These are phyloP conservation scores for Grosmannia serpens DNA, from an alignment of 2,329 filamentous ascomycete species.

Conservation along the genomic window DNA sequence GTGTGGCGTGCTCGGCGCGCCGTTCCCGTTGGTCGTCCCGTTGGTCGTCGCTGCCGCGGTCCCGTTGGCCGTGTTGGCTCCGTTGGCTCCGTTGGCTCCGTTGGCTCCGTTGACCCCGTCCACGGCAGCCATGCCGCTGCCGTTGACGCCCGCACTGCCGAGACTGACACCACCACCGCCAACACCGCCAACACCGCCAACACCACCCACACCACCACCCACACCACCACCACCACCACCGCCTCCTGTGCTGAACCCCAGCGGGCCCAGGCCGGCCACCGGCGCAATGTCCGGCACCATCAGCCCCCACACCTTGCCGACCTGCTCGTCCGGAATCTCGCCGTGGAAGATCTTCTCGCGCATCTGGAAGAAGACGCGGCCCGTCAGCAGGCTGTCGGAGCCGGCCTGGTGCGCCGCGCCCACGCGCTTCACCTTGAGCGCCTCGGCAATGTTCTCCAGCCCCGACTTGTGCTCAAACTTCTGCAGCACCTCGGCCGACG, in stretches of 20 bases:
- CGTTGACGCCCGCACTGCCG: background rate
- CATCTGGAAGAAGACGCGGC: conserved; percentile 90
- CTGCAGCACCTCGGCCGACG: conserved; percentile 62
- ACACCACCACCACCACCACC: background rate
- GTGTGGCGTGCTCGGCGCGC: conserved; percentile 47
- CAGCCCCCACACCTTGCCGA: conserved; percentile 87
- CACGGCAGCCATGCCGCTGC: background rate
- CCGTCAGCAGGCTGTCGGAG: conserved; percentile 86
- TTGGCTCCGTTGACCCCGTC: background rate
- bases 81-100: conserved; percentile 10
- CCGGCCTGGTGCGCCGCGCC: conserved; percentile 87
- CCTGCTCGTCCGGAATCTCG: conserved; percentile 67
- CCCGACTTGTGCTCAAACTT: conserved; percentile 86
- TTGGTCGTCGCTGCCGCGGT: conserved; percentile 7
- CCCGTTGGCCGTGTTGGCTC: conserved; percentile 9
- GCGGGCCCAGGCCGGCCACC: conserved; percentile 16
- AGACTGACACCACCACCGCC: background rate
- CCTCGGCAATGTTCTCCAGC: conserved; percentile 86
- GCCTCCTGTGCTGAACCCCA: conserved; percentile 6
- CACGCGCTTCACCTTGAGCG: conserved; percentile 78
- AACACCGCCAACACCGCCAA: background rate
- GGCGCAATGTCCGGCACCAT: conserved; percentile 55
- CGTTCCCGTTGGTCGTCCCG: conserved; percentile 20
- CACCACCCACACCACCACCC: background rate
- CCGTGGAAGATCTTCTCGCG: conserved; percentile 78